A percentile compares a stretch with the other conserved stretches of the same genome.
phyloP scores from a whole-genome alignment of 2,329 filamentous ascomycete genomes.

The Ceratocystiopsis sp. region DNA sequence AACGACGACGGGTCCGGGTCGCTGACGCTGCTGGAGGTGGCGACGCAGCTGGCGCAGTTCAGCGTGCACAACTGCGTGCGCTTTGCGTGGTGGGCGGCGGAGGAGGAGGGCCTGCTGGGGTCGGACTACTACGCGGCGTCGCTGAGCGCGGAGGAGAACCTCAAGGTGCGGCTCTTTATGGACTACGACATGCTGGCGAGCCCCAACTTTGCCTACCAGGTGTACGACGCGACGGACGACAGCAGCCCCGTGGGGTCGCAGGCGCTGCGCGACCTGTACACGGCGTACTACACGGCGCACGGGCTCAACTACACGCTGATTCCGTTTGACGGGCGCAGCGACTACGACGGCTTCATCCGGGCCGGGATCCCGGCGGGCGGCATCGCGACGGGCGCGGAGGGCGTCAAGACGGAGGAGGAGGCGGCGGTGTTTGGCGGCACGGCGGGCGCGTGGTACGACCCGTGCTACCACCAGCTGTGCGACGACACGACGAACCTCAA shows the following conservation, averaged over 20 bases:
- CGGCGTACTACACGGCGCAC: slow-evolving; percentile 45
- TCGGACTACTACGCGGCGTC: slow-evolving; percentile 44
- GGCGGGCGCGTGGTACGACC: slow-evolving; percentile 42
- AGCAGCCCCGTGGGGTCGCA: slow-evolving; percentile 55
- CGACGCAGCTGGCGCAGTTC: slow-evolving; percentile 39
- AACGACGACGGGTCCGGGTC: slow-evolving; percentile 63
- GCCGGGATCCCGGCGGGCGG: slow-evolving; percentile 58
- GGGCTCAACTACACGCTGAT: slow-evolving; percentile 52
- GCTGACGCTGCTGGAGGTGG: slow-evolving; percentile 43
- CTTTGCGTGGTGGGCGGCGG: slow-evolving; percentile 51
- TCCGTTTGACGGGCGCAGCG: slow-evolving; percentile 61
- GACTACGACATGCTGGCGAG: slow-evolving; percentile 57
- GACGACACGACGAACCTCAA: slow-evolving; percentile 42
- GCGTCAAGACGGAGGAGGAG: slow-evolving; percentile 53
- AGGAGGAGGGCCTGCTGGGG: slow-evolving; percentile 48
- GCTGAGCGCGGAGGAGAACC: slow-evolving; percentile 39
- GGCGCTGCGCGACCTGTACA: slow-evolving; percentile 50
- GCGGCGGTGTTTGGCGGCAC: slow-evolving; percentile 51
- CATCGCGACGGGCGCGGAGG: slow-evolving; percentile 63
- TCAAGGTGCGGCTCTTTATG: slow-evolving; percentile 47
- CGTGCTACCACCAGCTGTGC: slow-evolving; percentile 45
- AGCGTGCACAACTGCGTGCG: slow-evolving; percentile 47
- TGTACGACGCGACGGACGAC: slow-evolving; percentile 56
- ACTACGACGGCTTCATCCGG: slow-evolving; percentile 63
- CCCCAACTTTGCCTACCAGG: slow-evolving; percentile 48